Evolutionary conservation across 257 asterid species (phyloP).

Genomic region (Cordia subcordata): DNA sequence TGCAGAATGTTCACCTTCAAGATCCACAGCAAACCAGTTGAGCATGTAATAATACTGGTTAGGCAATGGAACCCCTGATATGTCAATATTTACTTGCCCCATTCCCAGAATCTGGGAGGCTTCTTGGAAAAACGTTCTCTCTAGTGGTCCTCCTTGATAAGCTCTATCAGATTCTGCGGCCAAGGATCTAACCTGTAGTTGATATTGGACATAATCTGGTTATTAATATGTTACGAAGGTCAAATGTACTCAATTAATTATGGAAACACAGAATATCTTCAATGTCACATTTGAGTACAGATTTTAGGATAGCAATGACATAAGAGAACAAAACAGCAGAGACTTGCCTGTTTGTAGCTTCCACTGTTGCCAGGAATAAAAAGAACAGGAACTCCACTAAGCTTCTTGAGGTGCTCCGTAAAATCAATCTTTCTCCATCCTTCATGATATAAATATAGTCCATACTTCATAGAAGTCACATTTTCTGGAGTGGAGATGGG

Average conservation of each 20-base stretch:
- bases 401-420: constrained; percentile 60
- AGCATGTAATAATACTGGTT: constrained; percentile 67
- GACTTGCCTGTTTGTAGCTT: constrained; percentile 94
- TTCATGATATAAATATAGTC: constrained; percentile 80
- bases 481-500: constrained; percentile 64
- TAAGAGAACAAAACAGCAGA: constrained; percentile 2
- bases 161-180: constrained; percentile 96
- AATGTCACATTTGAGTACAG: neutral
- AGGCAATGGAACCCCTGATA: constrained; percentile 51
- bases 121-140: constrained; percentile 45
- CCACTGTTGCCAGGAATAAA: constrained; percentile 98
- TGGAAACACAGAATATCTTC: neutral
- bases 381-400: constrained; percentile 84
- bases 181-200: constrained; percentile 75
- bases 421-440: constrained; percentile 89
- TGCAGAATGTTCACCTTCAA: constrained; percentile 99
- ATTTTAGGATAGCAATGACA: neutral
- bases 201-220: neutral
- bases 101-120: constrained; percentile 33
- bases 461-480: constrained; percentile 54
- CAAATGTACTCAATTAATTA: no score
- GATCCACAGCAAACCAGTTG: constrained; percentile 98
- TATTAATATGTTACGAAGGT: neutral
- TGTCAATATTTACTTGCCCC: constrained; percentile 44
- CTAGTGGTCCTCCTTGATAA: constrained; percentile 88